Evolutionary conservation across 164 flowering plant genomes (phyloP).

Genomic region (Berberis thunbergii): DNA sequence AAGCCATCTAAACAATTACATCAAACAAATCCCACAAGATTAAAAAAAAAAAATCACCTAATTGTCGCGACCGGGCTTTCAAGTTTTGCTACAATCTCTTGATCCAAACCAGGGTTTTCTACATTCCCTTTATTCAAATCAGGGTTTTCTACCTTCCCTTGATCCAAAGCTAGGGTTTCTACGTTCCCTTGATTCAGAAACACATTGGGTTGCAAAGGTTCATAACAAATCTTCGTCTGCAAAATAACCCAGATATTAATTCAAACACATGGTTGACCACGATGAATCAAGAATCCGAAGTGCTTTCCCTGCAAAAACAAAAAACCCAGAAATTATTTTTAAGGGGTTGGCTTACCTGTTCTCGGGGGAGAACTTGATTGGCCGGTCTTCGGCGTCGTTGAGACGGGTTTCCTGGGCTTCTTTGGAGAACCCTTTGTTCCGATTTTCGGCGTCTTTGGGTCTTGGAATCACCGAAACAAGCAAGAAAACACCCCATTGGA

Average conservation of each 20-base stretch:
- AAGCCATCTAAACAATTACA: not conserved
- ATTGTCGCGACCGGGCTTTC: constrained; percentile 6
- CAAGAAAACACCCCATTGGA: constrained; percentile 71
- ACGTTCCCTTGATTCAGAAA: not conserved
- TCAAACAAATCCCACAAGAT: not conserved
- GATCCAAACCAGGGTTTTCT: not conserved
- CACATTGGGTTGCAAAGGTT: not conserved
- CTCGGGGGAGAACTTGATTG: constrained; percentile 12
- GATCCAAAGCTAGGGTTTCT: constrained; percentile 13
- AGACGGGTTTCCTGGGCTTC: constrained; percentile 9
- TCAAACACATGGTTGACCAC: not conserved
- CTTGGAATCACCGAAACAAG: constrained; percentile 39
- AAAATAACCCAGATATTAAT: not conserved
- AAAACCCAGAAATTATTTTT: too few species aligned
- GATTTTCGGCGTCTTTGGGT: too few species aligned
- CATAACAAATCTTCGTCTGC: not conserved
- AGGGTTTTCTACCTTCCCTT: constrained; percentile 12
- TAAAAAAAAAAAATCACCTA: constrained; percentile 22
- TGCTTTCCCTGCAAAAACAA: not conserved
- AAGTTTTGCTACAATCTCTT: not conserved
- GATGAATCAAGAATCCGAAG: not conserved
- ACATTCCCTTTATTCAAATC: not conserved
- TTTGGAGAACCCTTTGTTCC: constrained; percentile 2
- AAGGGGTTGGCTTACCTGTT: constrained; percentile 25
- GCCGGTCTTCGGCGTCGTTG: constrained; percentile 23